Evolutionary conservation across 495 filamentous ascomycete genomes (phyloP).

Genomic region (Lasiosphaeria hispida): DNA sequence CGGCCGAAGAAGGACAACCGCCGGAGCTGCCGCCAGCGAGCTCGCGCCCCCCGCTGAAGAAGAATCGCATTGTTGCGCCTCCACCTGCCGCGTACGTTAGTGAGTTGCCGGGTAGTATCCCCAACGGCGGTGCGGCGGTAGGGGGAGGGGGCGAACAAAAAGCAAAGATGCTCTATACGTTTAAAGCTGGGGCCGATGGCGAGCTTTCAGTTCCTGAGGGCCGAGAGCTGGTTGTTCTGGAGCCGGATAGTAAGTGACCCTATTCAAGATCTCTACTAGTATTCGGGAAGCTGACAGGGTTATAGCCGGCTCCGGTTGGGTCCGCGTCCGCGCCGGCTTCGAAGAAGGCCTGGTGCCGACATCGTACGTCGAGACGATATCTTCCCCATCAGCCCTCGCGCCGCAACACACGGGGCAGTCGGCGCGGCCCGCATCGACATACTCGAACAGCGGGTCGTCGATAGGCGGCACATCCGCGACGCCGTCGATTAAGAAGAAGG

Average conservation of each 20-base stretch:
- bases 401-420: constrained; percentile 53
- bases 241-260: constrained; percentile 73
- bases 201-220: constrained; percentile 80
- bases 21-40: constrained; percentile 36
- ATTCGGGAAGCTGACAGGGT: background rate
- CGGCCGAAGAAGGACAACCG: constrained; percentile 37
- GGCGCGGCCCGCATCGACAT: constrained; percentile 59
- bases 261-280: background rate
- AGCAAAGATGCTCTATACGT: constrained; percentile 87
- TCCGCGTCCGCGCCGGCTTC: constrained; percentile 66
- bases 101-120: constrained; percentile 53
- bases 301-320: constrained; percentile 87
- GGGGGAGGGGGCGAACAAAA: constrained; percentile 48
- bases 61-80: constrained; percentile 77
- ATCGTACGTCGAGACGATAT: constrained; percentile 57
- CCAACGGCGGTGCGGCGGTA: constrained; percentile 32
- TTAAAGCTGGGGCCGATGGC: constrained; percentile 72
- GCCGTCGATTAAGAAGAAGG: constrained; percentile 71
- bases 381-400: constrained; percentile 39
- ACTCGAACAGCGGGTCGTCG: constrained; percentile 78
- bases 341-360: constrained; percentile 84
- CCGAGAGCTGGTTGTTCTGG: constrained; percentile 70
- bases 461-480: constrained; percentile 51
- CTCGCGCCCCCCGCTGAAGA: constrained; percentile 42
- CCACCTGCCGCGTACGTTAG: constrained; percentile 78